These are phyloP conservation scores for Parathielavia appendiculata DNA, from an alignment of 495 filamentous ascomycete genomes.

Conservation along the genomic window DNA sequence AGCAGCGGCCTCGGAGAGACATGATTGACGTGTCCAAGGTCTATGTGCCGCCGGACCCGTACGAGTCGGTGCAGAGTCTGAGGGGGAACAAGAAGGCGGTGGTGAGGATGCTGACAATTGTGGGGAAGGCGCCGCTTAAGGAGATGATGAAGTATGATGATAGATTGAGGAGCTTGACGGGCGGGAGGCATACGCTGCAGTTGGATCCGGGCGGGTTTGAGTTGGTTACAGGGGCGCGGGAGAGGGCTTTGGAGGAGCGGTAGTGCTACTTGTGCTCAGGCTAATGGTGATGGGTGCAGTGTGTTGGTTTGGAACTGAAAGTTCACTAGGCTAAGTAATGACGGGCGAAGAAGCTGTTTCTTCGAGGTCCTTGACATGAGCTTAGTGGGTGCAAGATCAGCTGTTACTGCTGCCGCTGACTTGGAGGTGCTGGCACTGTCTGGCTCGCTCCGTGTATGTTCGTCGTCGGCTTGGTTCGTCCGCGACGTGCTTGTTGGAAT, in stretches of 20 bases:
- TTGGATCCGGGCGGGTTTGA: slow-evolving; percentile 92
- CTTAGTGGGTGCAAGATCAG: too few relatives aligned
- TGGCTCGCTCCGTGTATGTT: too few relatives aligned
- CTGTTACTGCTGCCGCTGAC: too few relatives aligned
- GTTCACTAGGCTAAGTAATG: too few relatives aligned
- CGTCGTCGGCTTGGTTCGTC: too few relatives aligned
- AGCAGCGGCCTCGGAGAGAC: neutral
- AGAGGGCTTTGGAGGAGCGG: slow-evolving; percentile 33
- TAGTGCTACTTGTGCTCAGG: too few relatives aligned
- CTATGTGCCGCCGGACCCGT: slow-evolving; percentile 83
- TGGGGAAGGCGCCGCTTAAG: slow-evolving; percentile 81
- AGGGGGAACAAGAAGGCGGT: slow-evolving; percentile 36
- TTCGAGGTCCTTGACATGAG: too few relatives aligned
- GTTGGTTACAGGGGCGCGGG: slow-evolving; percentile 60
- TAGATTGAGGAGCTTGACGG: slow-evolving; percentile 81
- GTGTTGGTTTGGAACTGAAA: too few relatives aligned
- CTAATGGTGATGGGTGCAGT: too few relatives aligned
- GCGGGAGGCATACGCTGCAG: slow-evolving; percentile 83
- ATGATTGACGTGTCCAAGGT: slow-evolving; percentile 63
- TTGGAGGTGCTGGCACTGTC: too few relatives aligned
- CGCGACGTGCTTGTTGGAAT: too few relatives aligned
- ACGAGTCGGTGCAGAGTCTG: slow-evolving; percentile 52
- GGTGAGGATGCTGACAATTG: slow-evolving; percentile 53
- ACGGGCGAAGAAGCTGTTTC: too few relatives aligned
- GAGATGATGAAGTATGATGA: slow-evolving; percentile 97